Conservation (phyloP, 129 eudicot genomes). For the Ambrosia artemisiifolia region DNA sequence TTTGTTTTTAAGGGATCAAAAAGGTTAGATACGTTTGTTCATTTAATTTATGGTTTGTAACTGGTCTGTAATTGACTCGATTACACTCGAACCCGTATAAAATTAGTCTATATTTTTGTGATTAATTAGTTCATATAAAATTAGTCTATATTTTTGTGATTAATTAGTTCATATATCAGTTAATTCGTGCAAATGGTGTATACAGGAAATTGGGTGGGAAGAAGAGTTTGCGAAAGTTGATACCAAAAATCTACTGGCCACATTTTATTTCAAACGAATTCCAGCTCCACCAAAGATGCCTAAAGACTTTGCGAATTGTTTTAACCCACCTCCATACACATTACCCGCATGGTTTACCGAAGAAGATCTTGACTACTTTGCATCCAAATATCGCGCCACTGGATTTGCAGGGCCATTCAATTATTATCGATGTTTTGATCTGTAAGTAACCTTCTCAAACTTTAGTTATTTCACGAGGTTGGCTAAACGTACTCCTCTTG, state of each 20-base stretch:
- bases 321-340: constrained; percentile 39
- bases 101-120: too few species aligned
- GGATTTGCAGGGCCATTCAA: constrained; percentile 74
- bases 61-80: too few species aligned
- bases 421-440: constrained; percentile 66
- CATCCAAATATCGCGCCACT: constrained; percentile 50
- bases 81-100: too few species aligned
- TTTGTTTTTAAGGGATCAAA: too few species aligned
- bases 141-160: too few species aligned
- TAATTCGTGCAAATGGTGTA: not conserved
- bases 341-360: constrained; percentile 68
- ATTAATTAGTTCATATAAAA: too few species aligned
- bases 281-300: constrained; percentile 50
- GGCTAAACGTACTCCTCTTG: too few species aligned
- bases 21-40: too few species aligned
- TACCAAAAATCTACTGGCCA: constrained; percentile 43
- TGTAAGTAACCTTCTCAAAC: constrained; percentile 33
- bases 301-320: constrained; percentile 33
- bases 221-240: constrained; percentile 64
- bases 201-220: constrained; percentile 75
- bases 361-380: constrained; percentile 66
- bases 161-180: too few species aligned
- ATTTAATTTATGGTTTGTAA: too few species aligned
- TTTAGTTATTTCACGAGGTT: not conserved
- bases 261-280: constrained; percentile 37